phyloP scores from a whole-genome alignment of 2,329 filamentous ascomycete species.

The Botrytis squamosa region DNA sequence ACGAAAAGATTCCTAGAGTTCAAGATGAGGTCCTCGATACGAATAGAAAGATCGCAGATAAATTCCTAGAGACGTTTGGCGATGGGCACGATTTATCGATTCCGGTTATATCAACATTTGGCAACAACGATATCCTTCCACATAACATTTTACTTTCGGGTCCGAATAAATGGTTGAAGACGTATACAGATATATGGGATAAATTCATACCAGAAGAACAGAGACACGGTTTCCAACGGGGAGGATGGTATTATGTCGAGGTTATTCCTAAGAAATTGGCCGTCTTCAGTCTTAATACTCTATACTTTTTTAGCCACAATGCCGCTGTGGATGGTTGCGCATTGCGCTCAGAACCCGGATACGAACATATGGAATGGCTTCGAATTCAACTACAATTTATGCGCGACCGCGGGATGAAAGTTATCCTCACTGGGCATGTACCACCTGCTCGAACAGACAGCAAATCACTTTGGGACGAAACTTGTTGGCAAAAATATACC shows the following conservation, averaged over 20 bases:
- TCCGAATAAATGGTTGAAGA: conserved; percentile 81
- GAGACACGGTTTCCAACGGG: conserved; percentile 84
- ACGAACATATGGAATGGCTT: conserved; percentile 94
- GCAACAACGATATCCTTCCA: conserved; percentile 96
- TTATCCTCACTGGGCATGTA: conserved; percentile 90
- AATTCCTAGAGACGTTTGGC: conserved; percentile 73
- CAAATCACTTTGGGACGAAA: conserved; percentile 92
- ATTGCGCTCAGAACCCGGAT: conserved; percentile 77
- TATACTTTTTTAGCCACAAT: conserved; percentile 95
- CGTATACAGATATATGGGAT: conserved; percentile 76
- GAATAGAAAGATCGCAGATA: conserved; percentile 73
- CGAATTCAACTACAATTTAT: conserved; percentile 82
- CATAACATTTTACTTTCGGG: conserved; percentile 89
- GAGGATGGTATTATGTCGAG: conserved; percentile 93
- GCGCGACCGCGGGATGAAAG: conserved; percentile 84
- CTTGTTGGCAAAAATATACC: conserved; percentile 97
- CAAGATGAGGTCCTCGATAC: conserved; percentile 72
- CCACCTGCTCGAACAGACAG: conserved; percentile 81
- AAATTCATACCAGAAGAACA: conserved; percentile 90
- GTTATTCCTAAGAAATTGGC: conserved; percentile 83
- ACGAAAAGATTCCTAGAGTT: conserved; percentile 74
- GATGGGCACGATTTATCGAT: conserved; percentile 59
- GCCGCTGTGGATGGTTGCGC: conserved; percentile 90
- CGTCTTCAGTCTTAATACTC: conserved; percentile 91
- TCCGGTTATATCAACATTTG: conserved; percentile 85